phyloP scores from a whole-genome alignment of 2,329 filamentous ascomycete species.

The Grosmannia serpens region DNA sequence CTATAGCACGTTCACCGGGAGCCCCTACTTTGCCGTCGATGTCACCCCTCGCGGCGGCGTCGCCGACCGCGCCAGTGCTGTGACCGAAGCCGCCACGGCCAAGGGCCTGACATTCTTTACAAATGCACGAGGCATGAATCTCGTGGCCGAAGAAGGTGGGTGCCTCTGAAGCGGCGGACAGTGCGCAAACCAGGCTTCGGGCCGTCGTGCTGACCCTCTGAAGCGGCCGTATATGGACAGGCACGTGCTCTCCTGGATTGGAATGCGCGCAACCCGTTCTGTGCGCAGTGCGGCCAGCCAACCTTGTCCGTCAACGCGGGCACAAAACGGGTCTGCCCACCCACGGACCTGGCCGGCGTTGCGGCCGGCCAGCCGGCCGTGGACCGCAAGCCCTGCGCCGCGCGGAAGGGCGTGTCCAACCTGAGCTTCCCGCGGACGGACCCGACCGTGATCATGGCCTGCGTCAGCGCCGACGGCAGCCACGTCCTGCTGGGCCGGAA shows the following conservation, averaged over 20 bases:
- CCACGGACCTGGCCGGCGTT: constrained; percentile 48
- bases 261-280: constrained; percentile 89
- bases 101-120: constrained; percentile 55
- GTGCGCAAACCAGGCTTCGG: background rate
- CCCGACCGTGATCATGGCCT: constrained; percentile 89
- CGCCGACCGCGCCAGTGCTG: constrained; percentile 40
- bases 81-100: constrained; percentile 46
- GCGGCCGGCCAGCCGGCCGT: constrained; percentile 30
- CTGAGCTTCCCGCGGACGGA: constrained; percentile 86
- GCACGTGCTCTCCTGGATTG: constrained; percentile 83
- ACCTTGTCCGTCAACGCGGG: constrained; percentile 71
- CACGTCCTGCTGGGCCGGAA: constrained; percentile 74
- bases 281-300: constrained; percentile 72
- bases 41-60: constrained; percentile 54
- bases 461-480: constrained; percentile 69
- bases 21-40: constrained; percentile 83
- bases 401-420: constrained; percentile 78
- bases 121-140: constrained; percentile 34
- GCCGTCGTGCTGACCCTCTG: background rate
- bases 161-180: background rate
- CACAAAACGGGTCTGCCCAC: constrained; percentile 69
- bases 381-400: constrained; percentile 61
- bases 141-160: constrained; percentile 36
- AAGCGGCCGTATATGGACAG: constrained; percentile 84
- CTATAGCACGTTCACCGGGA: constrained; percentile 63